Evolutionary conservation across 768 basidiomycete genomes (phyloP), one percentile per base, ranked within the genome.

Genomic region (Chalciporus pseudorubinellus): DNA sequence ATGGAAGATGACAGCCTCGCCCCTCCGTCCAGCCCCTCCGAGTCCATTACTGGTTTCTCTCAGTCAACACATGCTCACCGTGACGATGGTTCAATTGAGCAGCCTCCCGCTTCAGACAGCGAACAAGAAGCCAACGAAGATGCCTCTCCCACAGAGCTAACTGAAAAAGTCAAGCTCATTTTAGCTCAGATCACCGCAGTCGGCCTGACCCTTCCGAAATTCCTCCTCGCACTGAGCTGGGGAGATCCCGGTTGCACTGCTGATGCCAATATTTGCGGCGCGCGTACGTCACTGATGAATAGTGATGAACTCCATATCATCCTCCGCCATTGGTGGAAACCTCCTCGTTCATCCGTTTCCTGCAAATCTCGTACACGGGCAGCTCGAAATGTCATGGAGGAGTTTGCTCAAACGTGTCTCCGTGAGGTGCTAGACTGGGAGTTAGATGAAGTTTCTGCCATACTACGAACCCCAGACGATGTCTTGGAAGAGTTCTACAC

Each of bases 251-350:
- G 34, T 6, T 62, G 61, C 33, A 39, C 34, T 21, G 41, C 46
- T 10, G 53, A 61, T 40, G 34, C n/a, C 3, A 40, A 50, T 13
- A 42, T 58, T 33, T 39, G 34, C 21, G 50, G 44, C 39, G 56
- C 54, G 1, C 52, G 51, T 4, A 59, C 59, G 11, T 14, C 51
- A 5, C 44, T 66, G n/a, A 59, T 62, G 57, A 33, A 36, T 13
- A 64, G 60, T 34, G 42, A 44, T 0, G 52, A 62, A 46, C 58
- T 66, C 9, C 58, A 59, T 3, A 39, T 48, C 13, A 66, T 66
- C 33, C 36, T 66, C 11, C 22, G 48, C 22, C 55, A 59, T 6
- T 72, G 70, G 67, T 62, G 48, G 18, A 59, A 49, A 29, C 70
- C 69, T 10, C 68, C 68, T 20, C 42, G 65, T 12, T 39, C 44